Base-by-base conservation (phyloP, 805 yeast genomes). In the Kodamaea hsintzibuensis region DNA sequence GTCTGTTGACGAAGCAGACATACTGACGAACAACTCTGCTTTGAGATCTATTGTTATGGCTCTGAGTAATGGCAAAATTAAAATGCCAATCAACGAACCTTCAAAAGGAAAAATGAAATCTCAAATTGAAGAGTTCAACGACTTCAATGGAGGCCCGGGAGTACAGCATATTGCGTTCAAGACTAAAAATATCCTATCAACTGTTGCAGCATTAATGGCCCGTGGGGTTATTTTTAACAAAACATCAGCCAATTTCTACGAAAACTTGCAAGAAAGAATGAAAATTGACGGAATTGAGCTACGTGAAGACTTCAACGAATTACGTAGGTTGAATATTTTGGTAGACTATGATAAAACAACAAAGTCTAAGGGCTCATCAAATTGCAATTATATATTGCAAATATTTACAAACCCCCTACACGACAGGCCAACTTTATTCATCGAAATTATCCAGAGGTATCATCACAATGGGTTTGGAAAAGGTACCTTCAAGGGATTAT, bases 391-490 rank as follows among this genome's bases (percentile, higher is more conserved):
- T 63, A 76, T 90, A 17, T 73, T 91, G 51, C 97, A 90, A 67
- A 76, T 90, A 39, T 90, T 91, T 70, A 87, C 95, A 16, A 83
- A 84, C 59, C 93, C 96, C 0, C 64, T 88, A 14, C 80, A 81
- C 57, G 92, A 86, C 62, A 76, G 96, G 39, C 97, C 97, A 27
- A 89, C 96, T 0, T 76, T 89, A 45, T 90, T 90, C 64, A 73
- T 90, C 58, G 96, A 90, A 67, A 79, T 90, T 19, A 90, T 90
- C 57, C 95, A 90, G 69, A 79, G 96, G 56, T 76, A 79, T 60
- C 86, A 88, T 62, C 92, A 88, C 65, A 80, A 85, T 56, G 97
- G 97, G 0, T 90, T 90, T 69, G 97, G 96, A 1, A 91, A 91
- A 49, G 96, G 96, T 1, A 90, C 91, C 56, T 90, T 90, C 73